Conservation (phyloP, 2,329 filamentous ascomycete genomes). For the Aureobasidium sp. region DNA sequence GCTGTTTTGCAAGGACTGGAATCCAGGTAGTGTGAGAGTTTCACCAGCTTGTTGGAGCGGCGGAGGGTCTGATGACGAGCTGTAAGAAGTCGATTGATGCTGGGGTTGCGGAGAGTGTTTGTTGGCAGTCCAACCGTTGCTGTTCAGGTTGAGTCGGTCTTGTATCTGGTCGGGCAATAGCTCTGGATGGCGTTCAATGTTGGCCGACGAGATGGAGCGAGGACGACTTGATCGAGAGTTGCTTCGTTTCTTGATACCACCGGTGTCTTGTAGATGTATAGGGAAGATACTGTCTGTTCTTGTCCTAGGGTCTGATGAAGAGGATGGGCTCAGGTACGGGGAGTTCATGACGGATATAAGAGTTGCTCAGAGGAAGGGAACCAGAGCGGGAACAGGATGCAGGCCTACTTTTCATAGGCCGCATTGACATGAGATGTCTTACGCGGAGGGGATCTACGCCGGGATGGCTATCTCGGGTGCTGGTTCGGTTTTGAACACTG, state of each 20-base stretch:
- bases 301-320: slow-evolving; percentile 15
- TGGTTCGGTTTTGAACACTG: slow-evolving; percentile 12
- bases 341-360: slow-evolving; percentile 24
- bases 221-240: slow-evolving; percentile 19
- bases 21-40: not conserved
- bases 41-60: not conserved
- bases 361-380: not conserved
- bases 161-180: slow-evolving; percentile 20
- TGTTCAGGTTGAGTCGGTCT: slow-evolving; percentile 1
- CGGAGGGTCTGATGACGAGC: not conserved
- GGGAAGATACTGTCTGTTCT: slow-evolving; percentile 22
- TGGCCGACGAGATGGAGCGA: slow-evolving; percentile 23
- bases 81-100: slow-evolving; percentile 18
- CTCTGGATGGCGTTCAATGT: slow-evolving; percentile 23
- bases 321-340: slow-evolving; percentile 22
- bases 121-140: slow-evolving; percentile 24
- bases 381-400: slow-evolving; percentile 15
- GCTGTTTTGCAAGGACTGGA: not conserved
- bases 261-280: slow-evolving; percentile 19
- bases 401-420: slow-evolving; percentile 23
- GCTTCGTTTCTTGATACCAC: slow-evolving; percentile 23
- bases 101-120: slow-evolving; percentile 26
- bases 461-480: slow-evolving; percentile 5
- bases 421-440: slow-evolving; percentile 10
- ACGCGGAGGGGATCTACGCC: slow-evolving; percentile 11